Evolutionary conservation across 768 basidiomycete species (phyloP).

Genomic region (Trametes meyenii): DNA sequence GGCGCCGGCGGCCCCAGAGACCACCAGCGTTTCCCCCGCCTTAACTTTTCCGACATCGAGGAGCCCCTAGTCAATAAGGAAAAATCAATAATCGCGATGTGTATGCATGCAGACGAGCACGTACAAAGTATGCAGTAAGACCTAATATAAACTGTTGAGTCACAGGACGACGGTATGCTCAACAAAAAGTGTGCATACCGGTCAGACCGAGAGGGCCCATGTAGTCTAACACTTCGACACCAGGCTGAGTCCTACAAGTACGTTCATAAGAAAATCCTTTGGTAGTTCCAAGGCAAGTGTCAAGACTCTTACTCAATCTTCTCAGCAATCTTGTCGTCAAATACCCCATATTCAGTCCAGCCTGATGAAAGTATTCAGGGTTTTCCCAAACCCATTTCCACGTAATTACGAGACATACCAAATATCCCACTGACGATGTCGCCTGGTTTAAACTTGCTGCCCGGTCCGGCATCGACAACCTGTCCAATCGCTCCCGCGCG

Average conservation of each 20-base stretch:
- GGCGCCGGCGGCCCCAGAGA: constrained; percentile 90
- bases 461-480: constrained; percentile 59
- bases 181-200: constrained; percentile 46
- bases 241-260: constrained; percentile 52
- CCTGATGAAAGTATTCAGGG: constrained; percentile 43
- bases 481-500: constrained; percentile 67
- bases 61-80: constrained; percentile 58
- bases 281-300: background rate
- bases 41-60: constrained; percentile 80
- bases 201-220: constrained; percentile 76
- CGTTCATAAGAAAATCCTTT: background rate
- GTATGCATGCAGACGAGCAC: constrained; percentile 26
- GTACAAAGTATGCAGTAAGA: constrained; percentile 87
- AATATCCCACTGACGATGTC: constrained; percentile 66
- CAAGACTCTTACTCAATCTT: constrained; percentile 58
- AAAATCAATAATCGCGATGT: background rate
- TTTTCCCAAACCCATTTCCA: background rate
- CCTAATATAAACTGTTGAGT: constrained; percentile 46
- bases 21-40: constrained; percentile 81
- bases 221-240: constrained; percentile 72
- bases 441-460: constrained; percentile 60
- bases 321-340: constrained; percentile 53
- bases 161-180: background rate
- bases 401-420: constrained; percentile 47
- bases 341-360: constrained; percentile 75